Evolutionary conservation across 139 green algal genomes (phyloP).

Genomic region (Diplosphaera chodatii): DNA sequence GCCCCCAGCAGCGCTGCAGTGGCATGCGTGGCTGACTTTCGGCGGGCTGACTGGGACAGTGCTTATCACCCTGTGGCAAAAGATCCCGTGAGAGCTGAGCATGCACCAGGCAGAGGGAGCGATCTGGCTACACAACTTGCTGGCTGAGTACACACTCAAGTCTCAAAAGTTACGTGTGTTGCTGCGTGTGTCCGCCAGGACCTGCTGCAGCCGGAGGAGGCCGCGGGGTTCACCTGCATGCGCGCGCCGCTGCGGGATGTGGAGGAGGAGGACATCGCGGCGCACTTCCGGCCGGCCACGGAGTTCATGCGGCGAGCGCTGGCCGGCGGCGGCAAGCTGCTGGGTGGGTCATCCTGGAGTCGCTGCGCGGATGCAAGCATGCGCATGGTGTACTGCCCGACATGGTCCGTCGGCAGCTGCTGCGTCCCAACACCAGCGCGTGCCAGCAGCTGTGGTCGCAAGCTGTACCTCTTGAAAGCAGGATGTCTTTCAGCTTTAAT

Average conservation of each 20-base stretch:
- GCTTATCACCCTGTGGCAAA: too few relatives aligned
- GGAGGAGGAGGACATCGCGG: slow-evolving; percentile 69
- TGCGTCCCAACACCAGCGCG: too few relatives aligned
- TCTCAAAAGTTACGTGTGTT: neutral
- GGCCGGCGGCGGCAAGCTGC: slow-evolving; percentile 46
- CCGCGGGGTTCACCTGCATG: slow-evolving; percentile 36
- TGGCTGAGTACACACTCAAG: too few relatives aligned
- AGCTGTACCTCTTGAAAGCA: too few relatives aligned
- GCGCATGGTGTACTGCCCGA: too few relatives aligned
- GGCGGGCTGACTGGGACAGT: too few relatives aligned
- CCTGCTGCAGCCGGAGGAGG: slow-evolving; percentile 28
- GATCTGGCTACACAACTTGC: too few relatives aligned
- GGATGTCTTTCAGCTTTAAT: neutral
- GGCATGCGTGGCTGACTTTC: neutral
- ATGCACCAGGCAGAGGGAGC: too few relatives aligned
- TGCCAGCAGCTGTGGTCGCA: too few relatives aligned
- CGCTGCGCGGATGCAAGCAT: neutral
- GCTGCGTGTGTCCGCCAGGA: slow-evolving; percentile 26
- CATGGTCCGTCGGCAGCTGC: too few relatives aligned
- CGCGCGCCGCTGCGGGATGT: slow-evolving; percentile 62
- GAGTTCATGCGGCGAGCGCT: slow-evolving; percentile 61
- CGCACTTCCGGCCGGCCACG: slow-evolving; percentile 43
- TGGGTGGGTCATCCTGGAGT: neutral
- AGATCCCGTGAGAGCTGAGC: too few relatives aligned
- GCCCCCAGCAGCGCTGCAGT: neutral